Percentiles rank a stretch among this genome's conserved stretches.
Conservation (phyloP, 73 alveolate species). For the Tetrahymena borealis region DNA sequence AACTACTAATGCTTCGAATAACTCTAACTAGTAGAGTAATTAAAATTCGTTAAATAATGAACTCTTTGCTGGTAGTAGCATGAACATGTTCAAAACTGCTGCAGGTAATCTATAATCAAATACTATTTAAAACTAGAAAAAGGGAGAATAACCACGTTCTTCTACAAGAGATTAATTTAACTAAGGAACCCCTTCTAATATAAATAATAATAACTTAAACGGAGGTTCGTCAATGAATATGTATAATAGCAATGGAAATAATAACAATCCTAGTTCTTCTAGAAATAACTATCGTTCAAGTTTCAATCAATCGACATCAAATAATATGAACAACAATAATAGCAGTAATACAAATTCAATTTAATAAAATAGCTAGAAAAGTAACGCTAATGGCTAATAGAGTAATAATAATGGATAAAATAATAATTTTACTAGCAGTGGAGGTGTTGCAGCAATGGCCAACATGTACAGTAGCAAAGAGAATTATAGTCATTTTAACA, state of each 20-base stretch:
- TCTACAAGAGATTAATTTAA: neutral
- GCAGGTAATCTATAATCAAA: neutral
- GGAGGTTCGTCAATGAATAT: neutral
- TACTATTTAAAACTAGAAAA: neutral
- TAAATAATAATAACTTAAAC: neutral
- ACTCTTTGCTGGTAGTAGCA: neutral
- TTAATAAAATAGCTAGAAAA: neutral
- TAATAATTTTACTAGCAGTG: neutral
- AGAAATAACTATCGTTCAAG: neutral
- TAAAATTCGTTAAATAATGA: neutral
- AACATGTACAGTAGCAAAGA: neutral
- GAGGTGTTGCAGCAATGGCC: neutral
- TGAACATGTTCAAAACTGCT: neutral
- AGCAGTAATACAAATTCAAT: neutral
- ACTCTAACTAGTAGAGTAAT: neutral
- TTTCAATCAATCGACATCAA: neutral
- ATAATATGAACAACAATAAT: neutral
- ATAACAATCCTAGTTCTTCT: neutral
- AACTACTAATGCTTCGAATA: neutral
- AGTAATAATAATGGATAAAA: neutral
- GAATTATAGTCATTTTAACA: neutral
- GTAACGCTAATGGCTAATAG: neutral
- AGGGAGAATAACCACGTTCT: neutral
- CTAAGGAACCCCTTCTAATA: neutral
- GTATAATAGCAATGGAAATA: neutral